Evolutionary conservation across 371 early-diverging fungal genomes (phyloP).

Genomic region (Mortierella sp.): DNA sequence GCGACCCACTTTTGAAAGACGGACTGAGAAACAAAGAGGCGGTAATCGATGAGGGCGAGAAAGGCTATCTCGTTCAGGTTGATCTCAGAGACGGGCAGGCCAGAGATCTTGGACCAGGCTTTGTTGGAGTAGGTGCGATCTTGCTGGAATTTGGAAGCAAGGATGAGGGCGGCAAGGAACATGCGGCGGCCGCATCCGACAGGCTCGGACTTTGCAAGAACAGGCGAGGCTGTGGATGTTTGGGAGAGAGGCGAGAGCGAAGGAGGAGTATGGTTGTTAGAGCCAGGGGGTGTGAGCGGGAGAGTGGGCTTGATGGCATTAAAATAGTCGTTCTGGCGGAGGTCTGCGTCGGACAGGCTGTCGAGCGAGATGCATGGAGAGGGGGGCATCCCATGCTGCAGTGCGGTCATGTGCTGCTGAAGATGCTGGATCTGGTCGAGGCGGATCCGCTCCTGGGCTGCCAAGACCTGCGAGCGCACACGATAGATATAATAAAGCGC

Average conservation of each 20-base stretch:
- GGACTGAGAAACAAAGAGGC: conserved; percentile 75
- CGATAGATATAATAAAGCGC: conserved; percentile 80
- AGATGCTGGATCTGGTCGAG: conserved; percentile 55
- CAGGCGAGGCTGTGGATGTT: conserved; percentile 37
- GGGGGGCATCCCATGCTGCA: conserved; percentile 38
- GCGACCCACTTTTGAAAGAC: conserved; percentile 63
- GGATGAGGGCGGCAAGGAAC: conserved; percentile 85
- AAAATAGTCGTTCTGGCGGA: conserved; percentile 48
- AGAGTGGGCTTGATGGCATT: conserved; percentile 46
- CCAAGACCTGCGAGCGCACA: conserved; percentile 57
- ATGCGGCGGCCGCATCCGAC: conserved; percentile 84
- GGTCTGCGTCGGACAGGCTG: conserved; percentile 38
- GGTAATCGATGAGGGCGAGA: conserved; percentile 80
- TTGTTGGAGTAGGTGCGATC: conserved; percentile 88
- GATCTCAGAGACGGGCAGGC: conserved; percentile 79
- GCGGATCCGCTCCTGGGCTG: conserved; percentile 54
- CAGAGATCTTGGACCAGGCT: conserved; percentile 86
- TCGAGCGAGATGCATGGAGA: conserved; percentile 45
- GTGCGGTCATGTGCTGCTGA: conserved; percentile 40
- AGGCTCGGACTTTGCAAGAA: conserved; percentile 61
- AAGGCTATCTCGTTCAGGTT: conserved; percentile 81
- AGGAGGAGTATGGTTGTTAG: conserved; percentile 51
- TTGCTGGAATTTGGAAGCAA: conserved; percentile 85
- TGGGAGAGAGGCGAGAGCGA: conserved; percentile 45
- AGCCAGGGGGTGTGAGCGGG: conserved; percentile 52